Percentiles rank a stretch among this genome's conserved stretches.
Evolutionary conservation across 2,329 filamentous ascomycete species (phyloP).

Genomic region (Epichloe elymi): DNA sequence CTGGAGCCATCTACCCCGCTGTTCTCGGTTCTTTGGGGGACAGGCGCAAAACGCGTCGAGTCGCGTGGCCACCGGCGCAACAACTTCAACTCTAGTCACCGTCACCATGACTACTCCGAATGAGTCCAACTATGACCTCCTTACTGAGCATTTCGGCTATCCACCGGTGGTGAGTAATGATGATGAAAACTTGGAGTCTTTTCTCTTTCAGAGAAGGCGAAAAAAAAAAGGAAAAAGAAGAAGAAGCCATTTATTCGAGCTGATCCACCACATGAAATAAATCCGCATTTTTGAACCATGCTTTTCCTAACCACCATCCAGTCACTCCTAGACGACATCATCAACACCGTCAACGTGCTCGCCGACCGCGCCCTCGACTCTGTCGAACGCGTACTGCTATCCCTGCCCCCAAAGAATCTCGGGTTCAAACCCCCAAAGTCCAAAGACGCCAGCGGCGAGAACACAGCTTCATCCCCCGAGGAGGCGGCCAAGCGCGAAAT

Average conservation of each 20-base stretch:
- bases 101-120: constrained; percentile 20
- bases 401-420: constrained; percentile 58
- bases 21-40: background rate
- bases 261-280: background rate
- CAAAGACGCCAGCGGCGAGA: constrained; percentile 2
- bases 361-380: constrained; percentile 81
- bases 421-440: constrained; percentile 51
- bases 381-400: constrained; percentile 69
- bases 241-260: too few species aligned
- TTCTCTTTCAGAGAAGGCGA: background rate
- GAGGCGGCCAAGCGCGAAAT: constrained; percentile 51
- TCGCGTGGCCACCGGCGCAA: constrained; percentile 9
- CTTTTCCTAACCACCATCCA: constrained; percentile 20
- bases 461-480: constrained; percentile 18
- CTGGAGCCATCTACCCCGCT: background rate
- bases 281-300: background rate
- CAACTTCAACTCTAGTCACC: constrained; percentile 2
- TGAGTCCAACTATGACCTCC: constrained; percentile 48
- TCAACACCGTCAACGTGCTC: constrained; percentile 90
- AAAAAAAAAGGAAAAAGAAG: constrained; percentile 4
- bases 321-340: constrained; percentile 94
- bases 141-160: constrained; percentile 93
- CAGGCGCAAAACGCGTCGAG: constrained; percentile 4
- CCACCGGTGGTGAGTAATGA: constrained; percentile 63
- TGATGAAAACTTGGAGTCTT: constrained; percentile 2